phyloP scores from a whole-genome alignment of 1,284 basidiomycete genomes.

The Melampsora americana region DNA sequence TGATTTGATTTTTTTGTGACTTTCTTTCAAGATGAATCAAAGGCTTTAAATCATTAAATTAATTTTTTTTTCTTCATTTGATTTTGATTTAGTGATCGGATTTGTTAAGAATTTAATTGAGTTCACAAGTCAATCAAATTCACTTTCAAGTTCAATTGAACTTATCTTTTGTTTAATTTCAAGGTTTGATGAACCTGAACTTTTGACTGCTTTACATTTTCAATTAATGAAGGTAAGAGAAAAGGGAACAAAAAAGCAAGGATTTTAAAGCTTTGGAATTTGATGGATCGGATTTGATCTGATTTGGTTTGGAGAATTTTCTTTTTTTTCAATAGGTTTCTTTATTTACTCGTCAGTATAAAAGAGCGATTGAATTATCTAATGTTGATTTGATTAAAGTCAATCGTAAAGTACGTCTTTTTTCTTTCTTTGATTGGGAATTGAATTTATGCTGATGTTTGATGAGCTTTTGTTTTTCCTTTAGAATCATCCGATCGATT shows the following conservation, averaged over 20 bases:
- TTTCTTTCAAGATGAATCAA: too few species aligned
- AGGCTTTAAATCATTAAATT: background rate
- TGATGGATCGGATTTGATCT: too few species aligned
- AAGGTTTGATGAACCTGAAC: background rate
- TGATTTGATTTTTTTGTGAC: too few species aligned
- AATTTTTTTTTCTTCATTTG: background rate
- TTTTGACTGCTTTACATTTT: conserved; percentile 20
- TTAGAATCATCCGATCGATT: conserved; percentile 33
- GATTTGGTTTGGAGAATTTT: too few species aligned
- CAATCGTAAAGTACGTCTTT: conserved; percentile 20
- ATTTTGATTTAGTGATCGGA: background rate
- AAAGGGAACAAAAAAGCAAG: background rate
- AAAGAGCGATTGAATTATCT: conserved; percentile 13
- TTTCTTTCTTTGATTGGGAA: conserved; percentile 1
- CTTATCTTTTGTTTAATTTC: background rate
- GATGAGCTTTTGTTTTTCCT: background rate
- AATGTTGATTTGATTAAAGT: conserved; percentile 24
- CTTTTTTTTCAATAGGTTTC: conserved; percentile 14
- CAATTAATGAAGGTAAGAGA: conserved; percentile 10
- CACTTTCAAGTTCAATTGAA: background rate
- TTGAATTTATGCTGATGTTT: too few species aligned
- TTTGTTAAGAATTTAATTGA: background rate
- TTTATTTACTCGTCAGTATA: conserved; percentile 3
- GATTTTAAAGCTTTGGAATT: too few species aligned
- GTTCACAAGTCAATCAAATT: background rate